Conservation (phyloP, 768 basidiomycete species). For the Tubosaeta sp. region DNA sequence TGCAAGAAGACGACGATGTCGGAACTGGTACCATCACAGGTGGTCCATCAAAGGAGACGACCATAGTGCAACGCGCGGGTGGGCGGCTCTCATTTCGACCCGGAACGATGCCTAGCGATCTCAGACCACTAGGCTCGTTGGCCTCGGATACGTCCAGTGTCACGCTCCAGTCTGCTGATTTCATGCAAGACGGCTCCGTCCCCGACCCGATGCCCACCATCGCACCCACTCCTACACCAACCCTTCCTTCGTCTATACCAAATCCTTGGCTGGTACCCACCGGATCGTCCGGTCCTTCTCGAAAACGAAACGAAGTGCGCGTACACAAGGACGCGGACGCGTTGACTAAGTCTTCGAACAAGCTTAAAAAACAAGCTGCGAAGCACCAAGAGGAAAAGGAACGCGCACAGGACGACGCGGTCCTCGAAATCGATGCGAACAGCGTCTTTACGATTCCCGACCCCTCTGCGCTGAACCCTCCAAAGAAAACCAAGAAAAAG, state of each 20-base stretch:
- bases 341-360: constrained; percentile 65
- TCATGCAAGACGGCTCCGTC: constrained; percentile 35
- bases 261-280: constrained; percentile 81
- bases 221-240: constrained; percentile 15
- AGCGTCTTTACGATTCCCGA: constrained; percentile 18
- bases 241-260: constrained; percentile 16
- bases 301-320: constrained; percentile 70
- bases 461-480: neutral
- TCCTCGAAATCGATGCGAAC: constrained; percentile 62
- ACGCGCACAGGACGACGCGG: constrained; percentile 66
- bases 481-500: constrained; percentile 20
- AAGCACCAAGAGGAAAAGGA: constrained; percentile 57
- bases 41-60: constrained; percentile 27
- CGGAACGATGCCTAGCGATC: constrained; percentile 27
- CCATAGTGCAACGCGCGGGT: constrained; percentile 53
- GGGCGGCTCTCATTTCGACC: constrained; percentile 66
- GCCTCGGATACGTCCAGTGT: constrained; percentile 63
- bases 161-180: constrained; percentile 57
- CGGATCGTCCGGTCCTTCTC: constrained; percentile 44
- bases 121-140: constrained; percentile 29
- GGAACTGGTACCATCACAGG: constrained; percentile 24
- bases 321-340: constrained; percentile 64
- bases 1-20: constrained; percentile 30
- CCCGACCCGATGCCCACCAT: constrained; percentile 9
- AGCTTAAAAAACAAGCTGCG: constrained; percentile 60